Percentiles rank a stretch among this genome's conserved stretches.
phyloP scores from a whole-genome alignment of 352 stramenopile species.

The Phytophthora kernoviae region DNA sequence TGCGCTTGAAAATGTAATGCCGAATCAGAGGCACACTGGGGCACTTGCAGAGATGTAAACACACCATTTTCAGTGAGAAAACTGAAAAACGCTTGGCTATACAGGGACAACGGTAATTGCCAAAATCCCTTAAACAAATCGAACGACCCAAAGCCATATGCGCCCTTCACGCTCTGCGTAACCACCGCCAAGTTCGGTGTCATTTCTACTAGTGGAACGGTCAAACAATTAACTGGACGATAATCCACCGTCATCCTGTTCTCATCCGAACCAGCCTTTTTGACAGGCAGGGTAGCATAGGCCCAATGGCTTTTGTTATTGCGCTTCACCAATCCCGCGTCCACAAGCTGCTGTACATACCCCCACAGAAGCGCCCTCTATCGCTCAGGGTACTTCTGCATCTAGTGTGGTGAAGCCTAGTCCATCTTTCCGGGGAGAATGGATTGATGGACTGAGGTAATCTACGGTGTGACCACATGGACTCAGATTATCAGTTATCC shows the following conservation, averaged over 20 bases:
- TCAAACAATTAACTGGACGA: conserved; percentile 2
- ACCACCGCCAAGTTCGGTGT: conserved; percentile 4
- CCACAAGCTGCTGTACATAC: conserved; percentile 7
- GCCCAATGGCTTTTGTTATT: conserved; percentile 13
- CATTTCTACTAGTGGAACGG: background rate
- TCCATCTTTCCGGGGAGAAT: too few species aligned
- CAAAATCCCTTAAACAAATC: conserved; percentile 18
- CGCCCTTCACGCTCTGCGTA: background rate
- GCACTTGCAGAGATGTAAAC: background rate
- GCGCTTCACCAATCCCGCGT: background rate
- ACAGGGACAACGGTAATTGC: conserved; percentile 5
- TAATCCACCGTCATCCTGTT: conserved; percentile 14
- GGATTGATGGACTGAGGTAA: too few species aligned
- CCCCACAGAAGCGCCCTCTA: conserved; percentile 9
- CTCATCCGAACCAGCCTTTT: background rate
- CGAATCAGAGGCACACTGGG: background rate
- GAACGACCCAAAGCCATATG: conserved; percentile 11
- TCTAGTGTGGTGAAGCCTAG: too few species aligned
- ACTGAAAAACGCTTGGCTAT: conserved; percentile 3
- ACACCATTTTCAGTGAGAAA: background rate
- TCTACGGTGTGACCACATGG: too few species aligned
- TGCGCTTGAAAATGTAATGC: conserved; percentile 2
- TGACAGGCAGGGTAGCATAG: conserved; percentile 4
- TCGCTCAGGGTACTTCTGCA: conserved; percentile 2
- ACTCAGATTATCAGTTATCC: too few species aligned